These are phyloP conservation scores for Trichophaea hybrida DNA, from an alignment of 2,329 filamentous ascomycete genomes.

Conservation along the genomic window DNA sequence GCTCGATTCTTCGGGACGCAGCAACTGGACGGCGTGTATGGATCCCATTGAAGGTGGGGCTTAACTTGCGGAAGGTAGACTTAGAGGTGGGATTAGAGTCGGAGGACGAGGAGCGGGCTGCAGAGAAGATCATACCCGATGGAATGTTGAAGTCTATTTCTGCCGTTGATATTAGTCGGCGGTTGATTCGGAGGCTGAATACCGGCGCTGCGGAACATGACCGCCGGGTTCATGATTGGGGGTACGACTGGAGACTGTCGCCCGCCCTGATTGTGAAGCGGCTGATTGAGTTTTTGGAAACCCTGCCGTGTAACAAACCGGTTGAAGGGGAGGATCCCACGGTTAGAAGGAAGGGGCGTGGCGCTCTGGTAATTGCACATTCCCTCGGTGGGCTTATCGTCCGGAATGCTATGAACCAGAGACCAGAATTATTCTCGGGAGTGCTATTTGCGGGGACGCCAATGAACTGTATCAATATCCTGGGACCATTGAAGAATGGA, in stretches of 20 bases:
- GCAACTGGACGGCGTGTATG: conserved; percentile 75
- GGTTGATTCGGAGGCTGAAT: conserved; percentile 63
- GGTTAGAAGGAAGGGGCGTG: conserved; percentile 30
- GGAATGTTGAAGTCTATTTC: conserved; percentile 88
- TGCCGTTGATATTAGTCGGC: conserved; percentile 73
- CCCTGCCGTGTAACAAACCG: conserved; percentile 53
- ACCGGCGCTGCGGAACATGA: conserved; percentile 58
- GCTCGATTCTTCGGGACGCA: conserved; percentile 74
- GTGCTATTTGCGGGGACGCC: conserved; percentile 77
- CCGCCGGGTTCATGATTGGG: conserved; percentile 73
- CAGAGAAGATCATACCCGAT: conserved; percentile 65
- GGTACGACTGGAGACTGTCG: conserved; percentile 87
- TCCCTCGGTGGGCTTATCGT: conserved; percentile 78
- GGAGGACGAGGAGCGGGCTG: conserved; percentile 72
- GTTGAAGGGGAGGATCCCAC: conserved; percentile 34
- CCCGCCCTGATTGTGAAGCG: conserved; percentile 59
- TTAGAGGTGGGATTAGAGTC: conserved; percentile 69
- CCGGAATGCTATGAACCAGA: conserved; percentile 70
- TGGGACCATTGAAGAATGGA: conserved; percentile 80
- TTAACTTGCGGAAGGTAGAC: conserved; percentile 84
- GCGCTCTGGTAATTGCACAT: conserved; percentile 72
- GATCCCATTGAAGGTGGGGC: conserved; percentile 83
- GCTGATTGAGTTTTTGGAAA: conserved; percentile 58
- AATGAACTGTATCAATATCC: conserved; percentile 75
- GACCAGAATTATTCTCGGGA: conserved; percentile 71